Conservation (phyloP, 768 basidiomycete genomes). For the Kwoniella shandongensis region DNA sequence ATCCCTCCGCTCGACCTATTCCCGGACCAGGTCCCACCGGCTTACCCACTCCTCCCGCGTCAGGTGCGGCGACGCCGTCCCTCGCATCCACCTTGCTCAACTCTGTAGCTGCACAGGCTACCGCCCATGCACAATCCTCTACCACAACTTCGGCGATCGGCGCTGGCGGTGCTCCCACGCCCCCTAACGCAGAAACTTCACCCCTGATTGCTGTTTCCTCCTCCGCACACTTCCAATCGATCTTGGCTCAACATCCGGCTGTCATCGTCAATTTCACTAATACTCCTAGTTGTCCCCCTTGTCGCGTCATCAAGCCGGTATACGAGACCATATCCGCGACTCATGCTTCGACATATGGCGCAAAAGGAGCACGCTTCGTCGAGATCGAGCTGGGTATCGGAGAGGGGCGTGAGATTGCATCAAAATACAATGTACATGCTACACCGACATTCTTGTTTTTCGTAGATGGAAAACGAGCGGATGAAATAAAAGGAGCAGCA, state of each 20-base stretch:
- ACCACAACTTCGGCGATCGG: conserved; percentile 33
- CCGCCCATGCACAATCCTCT: conserved; percentile 21
- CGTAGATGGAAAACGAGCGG: conserved; percentile 58
- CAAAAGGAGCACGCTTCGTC: conserved; percentile 60
- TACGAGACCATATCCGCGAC: conserved; percentile 75
- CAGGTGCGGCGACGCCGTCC: conserved; percentile 56
- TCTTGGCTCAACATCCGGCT: conserved; percentile 67
- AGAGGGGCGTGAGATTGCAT: conserved; percentile 63
- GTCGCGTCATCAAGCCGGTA: conserved; percentile 76
- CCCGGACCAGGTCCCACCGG: conserved; percentile 18
- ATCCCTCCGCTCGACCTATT: conserved; percentile 56
- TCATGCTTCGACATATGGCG: conserved; percentile 53
- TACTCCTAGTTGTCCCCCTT: conserved; percentile 69
- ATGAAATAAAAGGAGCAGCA: conserved; percentile 39
- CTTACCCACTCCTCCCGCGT: conserved; percentile 44
- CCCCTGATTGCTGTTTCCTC: conserved; percentile 53
- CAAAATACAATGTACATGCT: conserved; percentile 66
- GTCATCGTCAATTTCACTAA: conserved; percentile 81
- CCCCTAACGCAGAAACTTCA: conserved; percentile 17
- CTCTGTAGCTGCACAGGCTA: conserved; percentile 49
- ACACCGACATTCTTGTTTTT: conserved; percentile 93
- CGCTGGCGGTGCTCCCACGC: conserved; percentile 52
- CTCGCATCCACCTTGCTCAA: conserved; percentile 58
- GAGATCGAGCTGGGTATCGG: conserved; percentile 80
- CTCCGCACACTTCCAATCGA: conserved; percentile 66